Percentiles rank a stretch among this genome's conserved stretches.
Evolutionary conservation across 176 grass and related monocot species (phyloP).

Genomic region (Areca catechu): DNA sequence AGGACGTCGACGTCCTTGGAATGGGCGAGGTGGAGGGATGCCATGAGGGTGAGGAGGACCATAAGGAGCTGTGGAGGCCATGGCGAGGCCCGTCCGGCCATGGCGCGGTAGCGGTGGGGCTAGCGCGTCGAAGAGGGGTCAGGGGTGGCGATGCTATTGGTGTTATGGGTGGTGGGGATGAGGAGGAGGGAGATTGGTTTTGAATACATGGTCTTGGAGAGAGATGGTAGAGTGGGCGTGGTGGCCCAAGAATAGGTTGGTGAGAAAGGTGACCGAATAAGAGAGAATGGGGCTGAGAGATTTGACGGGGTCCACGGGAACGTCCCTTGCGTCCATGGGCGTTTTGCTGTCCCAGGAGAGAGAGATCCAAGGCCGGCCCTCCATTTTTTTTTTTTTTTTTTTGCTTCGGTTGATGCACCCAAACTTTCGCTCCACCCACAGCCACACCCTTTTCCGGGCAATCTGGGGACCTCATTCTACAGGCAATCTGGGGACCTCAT

Average conservation of each 20-base stretch:
- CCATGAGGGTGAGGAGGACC: conserved; percentile 10
- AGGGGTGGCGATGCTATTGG: not conserved
- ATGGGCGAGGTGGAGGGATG: not conserved
- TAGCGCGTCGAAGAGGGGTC: not conserved
- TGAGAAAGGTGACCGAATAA: not conserved
- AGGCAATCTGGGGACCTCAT: no score
- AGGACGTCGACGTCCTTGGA: conserved; percentile 25
- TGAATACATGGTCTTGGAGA: conserved; percentile 10
- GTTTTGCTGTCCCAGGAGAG: conserved; percentile 15
- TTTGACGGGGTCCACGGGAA: conserved; percentile 7
- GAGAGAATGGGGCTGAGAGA: not conserved
- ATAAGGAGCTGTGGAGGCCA: conserved; percentile 20
- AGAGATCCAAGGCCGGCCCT: conserved; percentile 16
- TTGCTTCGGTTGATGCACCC: no score
- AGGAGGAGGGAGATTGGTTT: conserved; percentile 19
- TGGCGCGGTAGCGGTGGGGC: conserved; percentile 17
- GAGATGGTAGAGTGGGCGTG: conserved; percentile 15
- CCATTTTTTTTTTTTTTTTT: not conserved
- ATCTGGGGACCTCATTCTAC: no score
- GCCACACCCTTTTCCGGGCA: no score
- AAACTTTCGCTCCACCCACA: no score
- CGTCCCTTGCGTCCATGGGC: not conserved
- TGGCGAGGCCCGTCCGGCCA: conserved; percentile 38
- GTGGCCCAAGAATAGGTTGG: conserved; percentile 46
- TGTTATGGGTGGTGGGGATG: not conserved